Conservation (phyloP, 495 filamentous ascomycete species). For the Glonium stellatum region DNA sequence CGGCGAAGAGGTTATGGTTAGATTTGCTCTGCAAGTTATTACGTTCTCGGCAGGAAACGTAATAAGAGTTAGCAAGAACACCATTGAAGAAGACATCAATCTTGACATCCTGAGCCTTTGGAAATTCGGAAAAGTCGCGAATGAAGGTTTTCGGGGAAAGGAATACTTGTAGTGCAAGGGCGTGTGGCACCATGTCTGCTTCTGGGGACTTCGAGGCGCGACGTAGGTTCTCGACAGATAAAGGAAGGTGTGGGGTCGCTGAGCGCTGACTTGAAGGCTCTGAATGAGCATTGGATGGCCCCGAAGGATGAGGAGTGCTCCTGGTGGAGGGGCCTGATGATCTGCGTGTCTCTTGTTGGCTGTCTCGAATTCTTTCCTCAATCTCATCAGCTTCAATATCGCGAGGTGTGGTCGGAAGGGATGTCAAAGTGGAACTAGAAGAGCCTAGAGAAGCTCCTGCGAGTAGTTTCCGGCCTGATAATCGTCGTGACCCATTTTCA, state of each 20-base stretch:
- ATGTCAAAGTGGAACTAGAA: not conserved
- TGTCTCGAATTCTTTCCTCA: not conserved
- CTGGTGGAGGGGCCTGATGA: not conserved
- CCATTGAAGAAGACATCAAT: conserved; percentile 45
- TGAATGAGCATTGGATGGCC: conserved; percentile 6
- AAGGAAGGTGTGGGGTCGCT: not conserved
- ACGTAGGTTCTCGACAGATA: not conserved
- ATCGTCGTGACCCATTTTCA: not conserved
- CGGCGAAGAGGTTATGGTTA: conserved; percentile 32
- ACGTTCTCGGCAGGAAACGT: conserved; percentile 18
- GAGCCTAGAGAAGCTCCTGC: not conserved
- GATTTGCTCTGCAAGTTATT: conserved; percentile 9
- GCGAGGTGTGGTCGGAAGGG: not conserved
- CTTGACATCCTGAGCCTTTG: conserved; percentile 29
- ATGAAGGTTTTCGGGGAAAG: conserved; percentile 28
- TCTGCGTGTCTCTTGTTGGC: not conserved
- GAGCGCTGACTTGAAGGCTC: not conserved
- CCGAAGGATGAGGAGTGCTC: not conserved
- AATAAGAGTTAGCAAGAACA: conserved; percentile 30
- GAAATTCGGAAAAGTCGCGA: not conserved
- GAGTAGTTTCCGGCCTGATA: not conserved
- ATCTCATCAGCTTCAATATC: not conserved
- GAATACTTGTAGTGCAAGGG: conserved; percentile 28
- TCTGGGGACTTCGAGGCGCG: not conserved
- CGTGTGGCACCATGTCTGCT: conserved; percentile 4